A percentile compares a stretch with the other conserved stretches of the same genome.
Evolutionary conservation across 1,139 yeast genomes (phyloP).

Genomic region (Yamadazyma aaseri): DNA sequence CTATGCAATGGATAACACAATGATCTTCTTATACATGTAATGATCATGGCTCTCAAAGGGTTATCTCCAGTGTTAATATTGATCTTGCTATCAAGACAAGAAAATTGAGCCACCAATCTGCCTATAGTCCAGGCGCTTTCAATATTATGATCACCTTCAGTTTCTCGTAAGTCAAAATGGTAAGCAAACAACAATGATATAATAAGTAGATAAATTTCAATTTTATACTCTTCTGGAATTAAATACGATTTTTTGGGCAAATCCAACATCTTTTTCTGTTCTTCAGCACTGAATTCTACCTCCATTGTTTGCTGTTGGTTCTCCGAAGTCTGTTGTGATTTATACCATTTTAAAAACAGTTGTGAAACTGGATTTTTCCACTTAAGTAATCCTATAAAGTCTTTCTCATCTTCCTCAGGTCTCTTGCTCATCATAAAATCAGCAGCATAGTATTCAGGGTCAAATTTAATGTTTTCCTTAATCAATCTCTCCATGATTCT

Average conservation of each 20-base stretch:
- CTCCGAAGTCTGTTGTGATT: slow-evolving; percentile 26
- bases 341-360: slow-evolving; percentile 50
- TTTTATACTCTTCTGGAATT: slow-evolving; percentile 46
- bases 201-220: slow-evolving; percentile 55
- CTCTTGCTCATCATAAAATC: slow-evolving; percentile 66
- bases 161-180: slow-evolving; percentile 72
- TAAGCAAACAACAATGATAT: slow-evolving; percentile 69
- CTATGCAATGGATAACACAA: slow-evolving; percentile 79
- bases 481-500: slow-evolving; percentile 64
- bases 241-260: slow-evolving; percentile 66
- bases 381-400: slow-evolving; percentile 48
- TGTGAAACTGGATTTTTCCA: slow-evolving; percentile 56
- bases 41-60: slow-evolving; percentile 48
- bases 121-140: slow-evolving; percentile 97
- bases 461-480: slow-evolving; percentile 77
- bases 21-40: slow-evolving; percentile 69
- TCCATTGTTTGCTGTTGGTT: slow-evolving; percentile 32
- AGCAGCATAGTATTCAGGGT: slow-evolving; percentile 84
- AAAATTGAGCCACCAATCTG: slow-evolving; percentile 72
- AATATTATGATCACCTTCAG: slow-evolving; percentile 72
- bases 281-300: slow-evolving; percentile 55
- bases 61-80: slow-evolving; percentile 36
- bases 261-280: slow-evolving; percentile 63
- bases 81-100: slow-evolving; percentile 64
- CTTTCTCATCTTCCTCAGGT: slow-evolving; percentile 55